Percentiles rank a stretch among this genome's conserved stretches.
phyloP scores from a whole-genome alignment of 2,329 filamentous ascomycete species.

The Nannizzia gypsea region DNA sequence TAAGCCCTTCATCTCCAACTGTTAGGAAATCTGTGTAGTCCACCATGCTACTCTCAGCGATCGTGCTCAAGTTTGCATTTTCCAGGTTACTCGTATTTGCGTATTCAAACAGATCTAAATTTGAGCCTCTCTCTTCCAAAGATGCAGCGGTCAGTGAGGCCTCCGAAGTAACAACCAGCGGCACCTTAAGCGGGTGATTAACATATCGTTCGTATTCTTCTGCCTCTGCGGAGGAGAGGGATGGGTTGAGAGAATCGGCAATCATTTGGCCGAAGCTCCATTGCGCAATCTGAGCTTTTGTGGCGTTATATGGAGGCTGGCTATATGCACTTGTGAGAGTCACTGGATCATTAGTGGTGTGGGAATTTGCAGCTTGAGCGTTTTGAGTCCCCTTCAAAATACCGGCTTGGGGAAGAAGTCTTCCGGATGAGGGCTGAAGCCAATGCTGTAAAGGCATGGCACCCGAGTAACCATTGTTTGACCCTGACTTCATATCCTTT shows the following conservation, averaged over 20 bases:
- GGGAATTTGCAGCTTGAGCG: not conserved
- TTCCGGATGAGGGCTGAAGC: constrained; percentile 17
- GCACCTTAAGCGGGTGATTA: constrained; percentile 75
- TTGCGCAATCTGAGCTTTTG: constrained; percentile 63
- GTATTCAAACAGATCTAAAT: constrained; percentile 68
- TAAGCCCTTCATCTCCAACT: constrained; percentile 70
- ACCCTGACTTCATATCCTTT: constrained; percentile 25
- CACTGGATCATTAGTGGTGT: not conserved
- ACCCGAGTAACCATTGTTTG: constrained; percentile 11
- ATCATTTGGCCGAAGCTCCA: constrained; percentile 65
- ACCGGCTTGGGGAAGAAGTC: constrained; percentile 23
- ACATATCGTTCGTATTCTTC: constrained; percentile 85
- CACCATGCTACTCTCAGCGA: constrained; percentile 53
- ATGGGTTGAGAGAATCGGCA: constrained; percentile 72
- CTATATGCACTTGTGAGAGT: not conserved
- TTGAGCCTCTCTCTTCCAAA: constrained; percentile 26
- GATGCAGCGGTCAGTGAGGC: constrained; percentile 27
- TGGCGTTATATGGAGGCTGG: constrained; percentile 39
- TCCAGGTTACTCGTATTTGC: constrained; percentile 56
- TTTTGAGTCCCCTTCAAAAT: constrained; percentile 20
- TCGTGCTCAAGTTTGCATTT: constrained; percentile 34
- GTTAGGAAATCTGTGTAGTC: constrained; percentile 67
- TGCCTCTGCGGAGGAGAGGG: constrained; percentile 61
- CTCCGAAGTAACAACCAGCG: constrained; percentile 46
- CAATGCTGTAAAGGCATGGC: constrained; percentile 21